These are phyloP conservation scores for Ramalina intermedia DNA, from an alignment of 495 filamentous ascomycete genomes.

Conservation along the genomic window DNA sequence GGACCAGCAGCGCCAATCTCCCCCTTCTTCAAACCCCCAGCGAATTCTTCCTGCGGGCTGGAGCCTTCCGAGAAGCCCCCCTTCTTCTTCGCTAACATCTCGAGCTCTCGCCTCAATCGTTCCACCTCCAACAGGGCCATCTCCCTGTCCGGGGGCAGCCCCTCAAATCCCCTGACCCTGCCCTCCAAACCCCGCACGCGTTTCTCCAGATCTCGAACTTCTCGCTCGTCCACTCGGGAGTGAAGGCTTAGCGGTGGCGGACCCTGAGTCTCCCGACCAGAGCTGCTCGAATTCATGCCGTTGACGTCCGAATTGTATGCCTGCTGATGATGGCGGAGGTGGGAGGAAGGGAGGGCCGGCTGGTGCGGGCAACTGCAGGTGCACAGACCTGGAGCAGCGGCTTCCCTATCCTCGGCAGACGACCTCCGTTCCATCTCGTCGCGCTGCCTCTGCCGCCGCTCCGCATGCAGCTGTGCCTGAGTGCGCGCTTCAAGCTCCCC, in stretches of 20 bases:
- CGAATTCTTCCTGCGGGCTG: background rate
- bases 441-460: slow-evolving; percentile 1
- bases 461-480: slow-evolving; percentile 4
- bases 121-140: slow-evolving; percentile 49
- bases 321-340: slow-evolving; percentile 4
- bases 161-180: slow-evolving; percentile 42
- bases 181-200: slow-evolving; percentile 42
- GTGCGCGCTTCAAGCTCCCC: slow-evolving; percentile 9
- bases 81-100: slow-evolving; percentile 34
- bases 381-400: background rate
- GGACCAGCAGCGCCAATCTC: background rate
- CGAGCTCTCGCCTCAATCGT: slow-evolving; percentile 38
- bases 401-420: background rate
- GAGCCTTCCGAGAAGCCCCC: slow-evolving; percentile 23
- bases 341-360: background rate
- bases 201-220: slow-evolving; percentile 31
- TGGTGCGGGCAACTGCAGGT: slow-evolving; percentile 13
- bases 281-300: background rate
- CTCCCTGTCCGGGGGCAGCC: slow-evolving; percentile 50
- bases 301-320: background rate
- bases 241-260: background rate
- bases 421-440: background rate
- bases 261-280: background rate
- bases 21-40: background rate
- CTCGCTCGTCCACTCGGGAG: slow-evolving; percentile 29